Base-by-base conservation (phyloP, 2,329 filamentous ascomycete genomes). In the Venturia asperata region DNA sequence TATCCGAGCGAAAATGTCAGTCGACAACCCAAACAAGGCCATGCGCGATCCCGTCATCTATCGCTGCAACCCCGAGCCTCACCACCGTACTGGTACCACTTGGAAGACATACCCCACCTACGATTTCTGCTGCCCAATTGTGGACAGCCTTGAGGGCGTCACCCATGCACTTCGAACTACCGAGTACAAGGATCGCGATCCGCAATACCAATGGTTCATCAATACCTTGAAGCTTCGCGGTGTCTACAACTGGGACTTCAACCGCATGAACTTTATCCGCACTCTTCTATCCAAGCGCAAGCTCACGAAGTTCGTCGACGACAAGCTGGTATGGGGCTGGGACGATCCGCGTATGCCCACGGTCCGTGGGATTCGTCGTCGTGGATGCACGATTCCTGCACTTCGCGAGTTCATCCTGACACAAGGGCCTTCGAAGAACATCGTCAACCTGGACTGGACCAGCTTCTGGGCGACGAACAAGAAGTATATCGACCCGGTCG, bases 1-100 rank as follows among this genome's bases (percentile, higher is more conserved):
- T 78, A 95, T 99, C 70, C 89, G 94, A 67, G 94, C 94, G 66
- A 97, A 95, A 82, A 90, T 97, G 71, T 93, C 91, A 1, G 85
- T 90, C 70, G 90, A 96, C 76, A 89, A 94, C 78, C 89, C 89
- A 69, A 97, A 99, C 82, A 96, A 96, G 78, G 91, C 94, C 64
- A 87, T 97, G 85, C 85, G 94, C 69, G 94, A 99, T 76, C 94
- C 94, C 15, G 92, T 97, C 77, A 95, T 99, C 76, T 97, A 97
- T 82, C 88, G 94, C 70, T 97, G 92, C 84, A 96, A 96, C 72
- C 81, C 84, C 6, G 74, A 82, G 61, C 75, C 80, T 13, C 89
- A 94, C 76, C 90, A 94, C 79, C 86, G 90, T 70, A 94, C 90
- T 1, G 90, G 90, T 41, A 84, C 80, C 66, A 85, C 82, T 67